Evolutionary conservation across 768 basidiomycete species (phyloP).

Genomic region (Lactifluus hygrophoroides): DNA sequence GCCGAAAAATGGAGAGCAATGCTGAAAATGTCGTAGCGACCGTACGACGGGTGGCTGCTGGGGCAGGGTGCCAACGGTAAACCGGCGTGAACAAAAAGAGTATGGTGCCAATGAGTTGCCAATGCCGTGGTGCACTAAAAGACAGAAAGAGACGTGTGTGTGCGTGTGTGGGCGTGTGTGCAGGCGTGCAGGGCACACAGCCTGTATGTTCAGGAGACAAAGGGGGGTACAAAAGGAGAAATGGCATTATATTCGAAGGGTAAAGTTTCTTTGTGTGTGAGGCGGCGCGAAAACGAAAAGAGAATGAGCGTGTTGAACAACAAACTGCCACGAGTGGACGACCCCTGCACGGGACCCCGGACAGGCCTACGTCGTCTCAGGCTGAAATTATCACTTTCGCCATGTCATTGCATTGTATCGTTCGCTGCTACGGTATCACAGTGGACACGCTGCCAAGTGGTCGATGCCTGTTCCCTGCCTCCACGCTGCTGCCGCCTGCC

Average conservation of each 20-base stretch:
- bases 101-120: not conserved
- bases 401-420: no score
- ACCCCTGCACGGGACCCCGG: not conserved
- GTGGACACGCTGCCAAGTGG: no score
- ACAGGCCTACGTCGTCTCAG: not conserved
- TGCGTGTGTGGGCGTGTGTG: not conserved
- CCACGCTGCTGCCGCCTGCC: not conserved
- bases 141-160: not conserved
- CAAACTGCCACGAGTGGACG: not conserved
- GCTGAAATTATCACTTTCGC: no score
- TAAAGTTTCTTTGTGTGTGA: not conserved
- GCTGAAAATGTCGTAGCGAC: conserved; percentile 3
- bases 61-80: conserved; percentile 4
- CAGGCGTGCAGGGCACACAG: not conserved
- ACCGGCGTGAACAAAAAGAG: conserved; percentile 8
- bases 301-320: conserved; percentile 6
- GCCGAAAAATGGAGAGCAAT: conserved; percentile 11
- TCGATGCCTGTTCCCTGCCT: no score
- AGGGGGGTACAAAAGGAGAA: not conserved
- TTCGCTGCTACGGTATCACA: no score
- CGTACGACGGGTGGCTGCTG: not conserved
- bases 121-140: not conserved
- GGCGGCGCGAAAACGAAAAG: not conserved
- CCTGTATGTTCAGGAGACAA: not conserved
- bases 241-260: conserved; percentile 1